These are phyloP conservation scores for Candida dubliniensis DNA, from an alignment of 1,139 yeast genomes.

Conservation along the genomic window DNA sequence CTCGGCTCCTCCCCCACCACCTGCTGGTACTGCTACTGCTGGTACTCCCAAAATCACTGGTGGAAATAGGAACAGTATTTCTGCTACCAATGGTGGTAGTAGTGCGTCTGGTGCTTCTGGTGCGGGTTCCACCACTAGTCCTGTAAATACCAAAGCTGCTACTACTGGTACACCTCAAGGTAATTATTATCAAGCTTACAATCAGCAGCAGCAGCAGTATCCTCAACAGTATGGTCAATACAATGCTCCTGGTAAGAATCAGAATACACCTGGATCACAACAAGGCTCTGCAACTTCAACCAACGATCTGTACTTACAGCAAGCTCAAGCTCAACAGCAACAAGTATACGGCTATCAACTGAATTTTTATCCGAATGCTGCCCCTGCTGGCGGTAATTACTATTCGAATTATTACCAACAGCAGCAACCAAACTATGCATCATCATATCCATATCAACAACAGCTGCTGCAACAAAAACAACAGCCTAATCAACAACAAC, in stretches of 20 bases:
- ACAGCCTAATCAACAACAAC: background rate
- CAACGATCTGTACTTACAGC: conserved; percentile 6
- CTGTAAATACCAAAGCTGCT: conserved; percentile 13
- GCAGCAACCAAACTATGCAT: conserved; percentile 7
- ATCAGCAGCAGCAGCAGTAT: conserved; percentile 16
- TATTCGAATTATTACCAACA: conserved; percentile 19
- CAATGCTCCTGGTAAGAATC: conserved; percentile 10
- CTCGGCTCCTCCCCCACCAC: conserved; percentile 10
- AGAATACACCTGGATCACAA: conserved; percentile 11
- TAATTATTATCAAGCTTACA: conserved; percentile 19
- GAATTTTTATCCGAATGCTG: conserved; percentile 15
- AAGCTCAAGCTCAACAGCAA: no score
- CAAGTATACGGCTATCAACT: conserved; percentile 21
- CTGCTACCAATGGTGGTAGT: no score
- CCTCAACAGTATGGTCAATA: conserved; percentile 13
- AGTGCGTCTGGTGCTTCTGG: background rate
- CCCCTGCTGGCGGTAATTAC: conserved; percentile 15
- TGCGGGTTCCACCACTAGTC: conserved; percentile 9
- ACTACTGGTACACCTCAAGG: conserved; percentile 7
- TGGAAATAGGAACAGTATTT: no score
- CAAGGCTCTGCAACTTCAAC: conserved; percentile 5
- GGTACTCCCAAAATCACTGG: conserved; percentile 5
- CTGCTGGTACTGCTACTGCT: conserved; percentile 15
- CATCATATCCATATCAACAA: background rate
- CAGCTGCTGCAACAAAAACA: conserved; percentile 3